Percentiles rank a stretch among this genome's conserved stretches.
Evolutionary conservation across 2,329 filamentous ascomycete species (phyloP).

Genomic region (Pseudodiploospora longispora): DNA sequence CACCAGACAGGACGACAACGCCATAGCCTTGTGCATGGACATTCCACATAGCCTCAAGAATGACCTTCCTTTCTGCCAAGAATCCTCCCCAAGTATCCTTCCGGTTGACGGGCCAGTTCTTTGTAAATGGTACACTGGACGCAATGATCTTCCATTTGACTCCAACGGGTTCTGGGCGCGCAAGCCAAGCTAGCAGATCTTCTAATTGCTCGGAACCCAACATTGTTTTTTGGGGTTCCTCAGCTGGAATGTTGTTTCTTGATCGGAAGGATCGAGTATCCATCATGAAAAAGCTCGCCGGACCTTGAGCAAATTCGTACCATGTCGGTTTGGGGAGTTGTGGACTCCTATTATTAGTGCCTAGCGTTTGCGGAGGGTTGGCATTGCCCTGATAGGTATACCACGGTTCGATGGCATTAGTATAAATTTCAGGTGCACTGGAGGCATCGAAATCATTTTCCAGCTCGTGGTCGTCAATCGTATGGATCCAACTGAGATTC

Average conservation of each 20-base stretch:
- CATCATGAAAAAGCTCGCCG: slow-evolving; percentile 88
- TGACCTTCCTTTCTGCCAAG: slow-evolving; percentile 64
- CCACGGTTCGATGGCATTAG: slow-evolving; percentile 75
- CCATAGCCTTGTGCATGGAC: slow-evolving; percentile 67
- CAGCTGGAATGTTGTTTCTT: slow-evolving; percentile 50
- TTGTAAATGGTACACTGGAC: slow-evolving; percentile 88
- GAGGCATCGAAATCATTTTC: slow-evolving; percentile 88
- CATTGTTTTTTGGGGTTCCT: slow-evolving; percentile 70
- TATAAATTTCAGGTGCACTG: slow-evolving; percentile 73
- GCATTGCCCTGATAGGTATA: slow-evolving; percentile 74
- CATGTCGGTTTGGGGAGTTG: slow-evolving; percentile 59
- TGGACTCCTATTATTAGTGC: slow-evolving; percentile 32
- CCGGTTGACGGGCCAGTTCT: slow-evolving; percentile 88
- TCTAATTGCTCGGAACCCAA: slow-evolving; percentile 70
- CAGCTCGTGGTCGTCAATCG: slow-evolving; percentile 95
- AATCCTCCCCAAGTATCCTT: slow-evolving; percentile 94
- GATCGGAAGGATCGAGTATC: slow-evolving; percentile 87
- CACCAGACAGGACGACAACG: slow-evolving; percentile 78
- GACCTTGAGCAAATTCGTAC: slow-evolving; percentile 83
- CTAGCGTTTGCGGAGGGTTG: slow-evolving; percentile 66
- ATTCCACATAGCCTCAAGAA: slow-evolving; percentile 91
- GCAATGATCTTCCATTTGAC: slow-evolving; percentile 92
- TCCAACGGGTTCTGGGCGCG: slow-evolving; percentile 61
- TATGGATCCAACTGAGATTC: slow-evolving; percentile 93
- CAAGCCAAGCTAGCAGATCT: slow-evolving; percentile 72